Evolutionary conservation across 83 land plant genomes (phyloP).

Genomic region (Larix sibirica): DNA sequence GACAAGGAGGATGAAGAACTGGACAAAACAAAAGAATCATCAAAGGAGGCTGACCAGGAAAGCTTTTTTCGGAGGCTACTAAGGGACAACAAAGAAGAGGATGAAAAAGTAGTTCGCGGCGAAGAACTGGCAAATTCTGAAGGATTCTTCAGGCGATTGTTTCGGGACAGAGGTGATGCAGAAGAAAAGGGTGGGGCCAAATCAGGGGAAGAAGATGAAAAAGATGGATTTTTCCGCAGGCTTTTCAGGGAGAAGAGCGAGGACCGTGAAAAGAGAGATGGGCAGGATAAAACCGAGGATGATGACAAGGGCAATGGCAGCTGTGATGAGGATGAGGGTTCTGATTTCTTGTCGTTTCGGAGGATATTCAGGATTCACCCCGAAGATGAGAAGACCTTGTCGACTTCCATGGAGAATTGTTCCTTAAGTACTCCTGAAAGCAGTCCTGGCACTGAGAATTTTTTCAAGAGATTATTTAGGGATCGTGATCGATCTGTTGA

Average conservation of each 20-base stretch:
- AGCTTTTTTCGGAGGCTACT: conserved; percentile 80
- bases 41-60: conserved; percentile 45
- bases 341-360: conserved; percentile 84
- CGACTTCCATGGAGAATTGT: conserved; percentile 36
- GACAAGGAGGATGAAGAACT: conserved; percentile 84
- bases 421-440: conserved; percentile 51
- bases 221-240: conserved; percentile 76
- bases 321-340: conserved; percentile 81
- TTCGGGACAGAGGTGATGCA: conserved; percentile 64
- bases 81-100: conserved; percentile 76
- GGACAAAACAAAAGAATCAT: conserved; percentile 44
- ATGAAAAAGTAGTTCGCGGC: conserved; percentile 49
- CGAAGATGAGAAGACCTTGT: conserved; percentile 60
- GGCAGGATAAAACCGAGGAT: conserved; percentile 35
- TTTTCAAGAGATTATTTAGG: conserved; percentile 84
- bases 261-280: conserved; percentile 41
- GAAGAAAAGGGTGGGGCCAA: conserved; percentile 56
- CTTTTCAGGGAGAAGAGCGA: conserved; percentile 70
- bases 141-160: conserved; percentile 84
- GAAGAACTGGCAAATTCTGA: conserved; percentile 78
- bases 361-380: conserved; percentile 93
- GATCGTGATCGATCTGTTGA: conserved; percentile 87
- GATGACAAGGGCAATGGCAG: conserved; percentile 40
- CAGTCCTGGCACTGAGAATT: conserved; percentile 93
- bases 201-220: conserved; percentile 68